phyloP scores from a whole-genome alignment of 345 rosid genomes.

The Salix udensis region DNA sequence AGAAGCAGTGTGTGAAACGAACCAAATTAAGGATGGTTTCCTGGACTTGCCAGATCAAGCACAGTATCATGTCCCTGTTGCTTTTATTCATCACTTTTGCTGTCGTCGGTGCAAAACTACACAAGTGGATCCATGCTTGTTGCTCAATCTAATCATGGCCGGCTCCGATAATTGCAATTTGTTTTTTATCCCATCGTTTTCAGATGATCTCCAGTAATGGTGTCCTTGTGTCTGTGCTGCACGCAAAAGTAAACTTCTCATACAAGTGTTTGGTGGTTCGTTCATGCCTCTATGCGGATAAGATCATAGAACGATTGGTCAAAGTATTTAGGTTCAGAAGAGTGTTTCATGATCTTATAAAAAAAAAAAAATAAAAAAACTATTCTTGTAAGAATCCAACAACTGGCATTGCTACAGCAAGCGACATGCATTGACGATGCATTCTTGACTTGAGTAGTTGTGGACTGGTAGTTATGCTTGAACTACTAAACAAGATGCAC shows the following conservation, averaged over 20 bases:
- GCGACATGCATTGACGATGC: background rate
- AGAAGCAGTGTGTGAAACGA: background rate
- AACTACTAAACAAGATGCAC: background rate
- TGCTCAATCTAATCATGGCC: background rate
- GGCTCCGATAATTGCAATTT: background rate
- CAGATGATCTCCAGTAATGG: background rate
- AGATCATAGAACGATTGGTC: background rate
- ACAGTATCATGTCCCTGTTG: background rate
- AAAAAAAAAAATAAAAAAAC: no score
- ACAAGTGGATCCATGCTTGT: background rate
- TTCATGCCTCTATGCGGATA: background rate
- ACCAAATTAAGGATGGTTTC: background rate
- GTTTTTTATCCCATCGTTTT: background rate
- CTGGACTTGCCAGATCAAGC: background rate
- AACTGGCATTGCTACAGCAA: background rate
- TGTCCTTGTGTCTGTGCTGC: background rate
- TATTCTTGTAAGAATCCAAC: conserved; percentile 2
- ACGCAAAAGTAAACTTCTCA: background rate
- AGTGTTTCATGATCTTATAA: background rate
- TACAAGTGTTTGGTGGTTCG: background rate
- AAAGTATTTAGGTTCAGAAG: background rate
- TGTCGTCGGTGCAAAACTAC: background rate
- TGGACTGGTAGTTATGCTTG: conserved; percentile 30
- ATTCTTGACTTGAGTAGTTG: conserved; percentile 7
- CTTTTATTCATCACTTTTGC: background rate